Base-by-base conservation (phyloP, 2,329 filamentous ascomycete species). In the Alternaria sp. region DNA sequence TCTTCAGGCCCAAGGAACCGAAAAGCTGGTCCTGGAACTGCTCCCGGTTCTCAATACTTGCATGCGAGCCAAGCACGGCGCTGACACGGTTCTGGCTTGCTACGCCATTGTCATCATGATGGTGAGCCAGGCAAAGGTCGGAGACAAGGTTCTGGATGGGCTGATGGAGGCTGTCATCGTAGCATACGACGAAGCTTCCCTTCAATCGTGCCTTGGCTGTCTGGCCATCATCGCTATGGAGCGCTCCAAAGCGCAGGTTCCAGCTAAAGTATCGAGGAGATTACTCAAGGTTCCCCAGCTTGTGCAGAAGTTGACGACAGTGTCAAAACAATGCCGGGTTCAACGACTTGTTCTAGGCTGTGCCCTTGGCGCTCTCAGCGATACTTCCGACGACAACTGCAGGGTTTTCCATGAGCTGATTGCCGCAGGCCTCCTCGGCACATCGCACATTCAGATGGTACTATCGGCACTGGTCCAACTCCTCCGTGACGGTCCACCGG, bases 31-130 rank as follows among this genome's bases (percentile, higher is more conserved):
- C 14, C 83, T 96, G 21, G 89, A 82, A 73, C 88, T 87, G 76
- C 85, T 85, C 79, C 94, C 84, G 71, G 82, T 94, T 3, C 85
- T 99, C 30, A 92, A 93, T 64, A 90, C 92, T 67, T 92, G 91
- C 2, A 85, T 98, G 64, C 86, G 90, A 9, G 87, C 95, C 83
- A 89, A 89, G 72, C 89, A 91, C 64, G 89, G 90, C 0, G 88
- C 93, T 1, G 92, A 95, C 65, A 84, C 97, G 45, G 92, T 94
- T 68, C 87, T 96, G 64, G 94, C 92, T 15, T 94, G 92, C 61
- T 98, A 97, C 79, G 97, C 97, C 91, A 89, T 97, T 20, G 87
- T 94, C 60, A 89, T 93, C 7, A 89, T 98, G 53, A 87, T 98
- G 65, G 94, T 93, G 7, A 90, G 92, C 53, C 97, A 97, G 80